Evolutionary conservation across 345 rosid species (phyloP), one percentile per base, ranked within the genome.

Genomic region (Aquilaria malaccensis): DNA sequence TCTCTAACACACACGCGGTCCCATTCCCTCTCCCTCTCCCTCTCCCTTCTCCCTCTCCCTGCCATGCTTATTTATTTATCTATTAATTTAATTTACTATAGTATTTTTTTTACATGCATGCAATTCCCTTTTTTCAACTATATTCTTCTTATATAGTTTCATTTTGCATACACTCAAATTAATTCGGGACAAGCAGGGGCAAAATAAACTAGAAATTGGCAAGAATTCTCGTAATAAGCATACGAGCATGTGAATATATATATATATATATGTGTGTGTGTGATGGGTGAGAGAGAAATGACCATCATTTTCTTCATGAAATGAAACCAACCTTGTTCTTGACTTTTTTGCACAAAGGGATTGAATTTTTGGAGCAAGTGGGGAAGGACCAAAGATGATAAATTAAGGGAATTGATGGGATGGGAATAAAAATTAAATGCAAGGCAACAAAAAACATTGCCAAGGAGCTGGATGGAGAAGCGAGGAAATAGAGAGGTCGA

Each of bases 401-500:
- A 58, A 58, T 58, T 60, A 52, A 22, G 22, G 45, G 7, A 37
- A 37, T 37, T 57, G 68, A 30, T 59, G 22, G 60, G 67, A 77
- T 30, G 58, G 62, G 61, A 69, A 57, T 50, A 56, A 64, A 70
- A 59, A 65, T 32, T 50, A 56, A 64, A 70, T 62, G 63, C 37
- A 76, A 32, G 63, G 45, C 66, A 69, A 77, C 81, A 72, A 53
- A 62, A 59, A 55, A 10, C 61, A 72, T 75, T 67, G 52, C 22
- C 22, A 22, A 22, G 22, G 22, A 22, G 22, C 22, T 22, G 1
- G 22, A 22, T 22, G 22, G 22, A 22, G 22, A 22, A 22, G 22
- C 1, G 22, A 22, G 62, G 67, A 72, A 74, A 75, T 71, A 66
- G 59, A 61, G 74, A 67, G 56, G 79, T 78, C 73, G 64, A 57